A percentile compares a stretch with the other conserved stretches of the same genome.
These are phyloP conservation scores for Corchorus capsularis DNA, from an alignment of 345 rosid species.

Conservation along the genomic window DNA sequence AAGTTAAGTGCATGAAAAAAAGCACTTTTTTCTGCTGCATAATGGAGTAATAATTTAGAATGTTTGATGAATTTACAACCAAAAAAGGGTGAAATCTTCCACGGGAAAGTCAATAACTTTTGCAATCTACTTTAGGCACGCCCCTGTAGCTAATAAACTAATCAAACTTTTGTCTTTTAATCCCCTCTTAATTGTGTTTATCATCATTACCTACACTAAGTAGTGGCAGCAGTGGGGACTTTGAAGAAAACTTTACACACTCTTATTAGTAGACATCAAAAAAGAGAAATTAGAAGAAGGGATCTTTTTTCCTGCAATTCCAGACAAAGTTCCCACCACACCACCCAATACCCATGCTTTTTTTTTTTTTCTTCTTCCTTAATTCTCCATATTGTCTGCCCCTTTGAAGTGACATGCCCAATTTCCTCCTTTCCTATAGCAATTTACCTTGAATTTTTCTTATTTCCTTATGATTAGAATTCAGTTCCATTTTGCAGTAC, in stretches of 20 bases:
- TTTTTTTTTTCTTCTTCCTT: background rate
- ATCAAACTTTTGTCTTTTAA: slow-evolving; percentile 4
- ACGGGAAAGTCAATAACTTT: slow-evolving; percentile 10
- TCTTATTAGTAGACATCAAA: background rate
- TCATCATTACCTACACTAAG: slow-evolving; percentile 21
- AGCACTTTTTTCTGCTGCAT: background rate
- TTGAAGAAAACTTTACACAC: slow-evolving; percentile 1
- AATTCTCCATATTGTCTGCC: background rate
- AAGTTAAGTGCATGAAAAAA: background rate
- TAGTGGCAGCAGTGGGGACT: slow-evolving; percentile 18
- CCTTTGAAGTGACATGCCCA: slow-evolving; percentile 3
- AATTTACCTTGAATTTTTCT: background rate
- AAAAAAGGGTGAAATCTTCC: slow-evolving; percentile 21
- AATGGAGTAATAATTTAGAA: slow-evolving; percentile 15
- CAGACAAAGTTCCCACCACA: slow-evolving; percentile 7
- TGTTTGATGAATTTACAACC: slow-evolving; percentile 1
- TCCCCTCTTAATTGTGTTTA: slow-evolving; percentile 6
- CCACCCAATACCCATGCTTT: background rate
- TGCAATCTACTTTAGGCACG: slow-evolving; percentile 19
- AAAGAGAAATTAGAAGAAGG: background rate
- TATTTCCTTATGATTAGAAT: background rate
- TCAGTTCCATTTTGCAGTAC: background rate
- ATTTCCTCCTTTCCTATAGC: background rate
- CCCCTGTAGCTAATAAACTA: background rate
- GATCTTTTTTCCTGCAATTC: background rate